Base-by-base conservation (phyloP, 441 rosid species). In the Sinapis alba region DNA sequence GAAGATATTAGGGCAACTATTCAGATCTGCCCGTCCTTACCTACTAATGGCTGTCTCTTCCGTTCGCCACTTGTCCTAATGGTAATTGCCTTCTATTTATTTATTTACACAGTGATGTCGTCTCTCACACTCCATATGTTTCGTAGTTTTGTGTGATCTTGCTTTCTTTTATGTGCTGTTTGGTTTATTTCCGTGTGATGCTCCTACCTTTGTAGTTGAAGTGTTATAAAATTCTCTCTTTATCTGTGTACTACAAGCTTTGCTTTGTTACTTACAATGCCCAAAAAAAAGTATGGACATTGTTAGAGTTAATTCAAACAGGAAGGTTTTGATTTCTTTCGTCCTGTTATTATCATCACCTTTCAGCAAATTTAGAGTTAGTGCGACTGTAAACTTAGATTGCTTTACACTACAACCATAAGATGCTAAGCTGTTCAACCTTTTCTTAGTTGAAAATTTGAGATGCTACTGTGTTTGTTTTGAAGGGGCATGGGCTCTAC, bases 401-500 rank as follows among this genome's bases (percentile, higher is more conserved):
- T 63, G 27, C 56, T 53, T 53, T 58, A 16, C 41, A 61, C 45
- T 26, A 18, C 47, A 65, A 32, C 8, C 32, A 18, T 34, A 6
- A 47, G 41, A 47, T 68, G 69, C 62, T 62, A 69, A 53, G 11
- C 16, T 47, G 54, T 51, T 69, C 3, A 41, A n/a, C 26, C 27
- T n/a, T 60, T 4, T 10, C 21, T 10, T 38, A 27, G 50, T 43
- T 74, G 32, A 74, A 38, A 66, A 58, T 23, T 12, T 67, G 62
- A 58, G 7, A 65, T 24, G 57, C 28, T 64, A 43, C 0, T 10
- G 45, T 38, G 32, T 72, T 75, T 13, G 60, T 53, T 78, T 68
- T 80, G 85, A 78, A 94, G 99, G 91, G 82, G 53, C 90, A 90
- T 18, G 86, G 86, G 58, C 74, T 87, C 61, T 94, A 90, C 79